phyloP scores from a whole-genome alignment of 2,329 filamentous ascomycete genomes.

The Aspergillus felis region DNA sequence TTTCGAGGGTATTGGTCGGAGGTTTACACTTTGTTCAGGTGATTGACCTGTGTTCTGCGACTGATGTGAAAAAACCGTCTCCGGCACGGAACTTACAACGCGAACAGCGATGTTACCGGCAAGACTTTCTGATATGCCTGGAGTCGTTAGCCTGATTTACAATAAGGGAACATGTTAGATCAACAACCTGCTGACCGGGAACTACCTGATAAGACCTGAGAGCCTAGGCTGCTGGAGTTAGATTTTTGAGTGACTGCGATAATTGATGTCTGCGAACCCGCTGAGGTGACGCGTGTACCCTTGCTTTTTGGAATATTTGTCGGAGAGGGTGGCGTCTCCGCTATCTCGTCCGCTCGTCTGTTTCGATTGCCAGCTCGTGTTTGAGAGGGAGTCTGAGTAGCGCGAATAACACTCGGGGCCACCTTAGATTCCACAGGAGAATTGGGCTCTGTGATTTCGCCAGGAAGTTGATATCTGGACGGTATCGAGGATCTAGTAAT shows the following conservation, averaged over 20 bases:
- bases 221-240: conserved; percentile 1
- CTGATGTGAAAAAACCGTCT: background rate
- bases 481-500: conserved; percentile 11
- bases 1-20: background rate
- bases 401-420: background rate
- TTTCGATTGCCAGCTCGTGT: background rate
- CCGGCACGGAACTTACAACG: conserved; percentile 2
- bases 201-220: background rate
- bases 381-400: background rate
- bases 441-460: conserved; percentile 6
- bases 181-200: conserved; percentile 1
- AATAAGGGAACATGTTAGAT: background rate
- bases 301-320: conserved; percentile 2
- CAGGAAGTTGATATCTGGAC: conserved; percentile 12
- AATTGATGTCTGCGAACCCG: conserved; percentile 1
- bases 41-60: background rate
- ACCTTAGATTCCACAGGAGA: background rate
- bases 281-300: background rate
- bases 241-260: background rate
- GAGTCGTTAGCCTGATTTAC: background rate
- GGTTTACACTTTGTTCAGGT: background rate
- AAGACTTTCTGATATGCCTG: background rate
- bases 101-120: background rate
- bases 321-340: conserved; percentile 17
- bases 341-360: conserved; percentile 14